These are phyloP conservation scores for Adansonia gregorii DNA, from an alignment of 441 rosid genomes.

Conservation along the genomic window DNA sequence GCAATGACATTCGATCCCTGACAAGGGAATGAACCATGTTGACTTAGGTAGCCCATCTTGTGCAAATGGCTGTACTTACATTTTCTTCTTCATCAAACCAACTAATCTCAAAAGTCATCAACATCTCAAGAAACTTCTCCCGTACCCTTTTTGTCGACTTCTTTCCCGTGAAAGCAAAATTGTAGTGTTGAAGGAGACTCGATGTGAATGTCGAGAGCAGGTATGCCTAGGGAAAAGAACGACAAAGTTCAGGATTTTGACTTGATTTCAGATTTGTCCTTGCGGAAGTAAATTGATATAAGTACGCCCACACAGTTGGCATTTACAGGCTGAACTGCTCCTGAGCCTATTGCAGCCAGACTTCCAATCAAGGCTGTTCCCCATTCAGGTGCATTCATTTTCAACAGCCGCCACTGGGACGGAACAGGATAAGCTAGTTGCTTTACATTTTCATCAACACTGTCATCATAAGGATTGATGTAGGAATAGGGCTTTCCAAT, in stretches of 20 bases:
- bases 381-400: slow-evolving; percentile 61
- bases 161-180: slow-evolving; percentile 67
- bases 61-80: slow-evolving; percentile 60
- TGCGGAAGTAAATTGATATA: slow-evolving; percentile 50
- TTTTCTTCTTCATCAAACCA: slow-evolving; percentile 56
- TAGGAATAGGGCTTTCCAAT: slow-evolving; percentile 61
- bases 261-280: slow-evolving; percentile 46
- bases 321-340: slow-evolving; percentile 67
- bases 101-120: too few species aligned
- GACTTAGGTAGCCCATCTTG: slow-evolving; percentile 65
- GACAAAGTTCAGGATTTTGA: slow-evolving; percentile 51
- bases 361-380: slow-evolving; percentile 51
- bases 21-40: slow-evolving; percentile 56
- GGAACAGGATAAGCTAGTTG: slow-evolving; percentile 44
- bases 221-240: slow-evolving; percentile 52
- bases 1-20: slow-evolving; percentile 60
- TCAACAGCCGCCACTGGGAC: slow-evolving; percentile 62
- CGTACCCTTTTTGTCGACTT: slow-evolving; percentile 43
- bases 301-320: slow-evolving; percentile 65
- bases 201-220: slow-evolving; percentile 51
- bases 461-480: slow-evolving; percentile 42
- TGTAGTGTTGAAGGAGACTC: slow-evolving; percentile 62
- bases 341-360: slow-evolving; percentile 61
- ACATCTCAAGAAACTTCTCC: too few species aligned
- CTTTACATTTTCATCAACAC: slow-evolving; percentile 29